phyloP scores from a whole-genome alignment of 2,329 filamentous ascomycete species.

The Colletotrichum liriopes region DNA sequence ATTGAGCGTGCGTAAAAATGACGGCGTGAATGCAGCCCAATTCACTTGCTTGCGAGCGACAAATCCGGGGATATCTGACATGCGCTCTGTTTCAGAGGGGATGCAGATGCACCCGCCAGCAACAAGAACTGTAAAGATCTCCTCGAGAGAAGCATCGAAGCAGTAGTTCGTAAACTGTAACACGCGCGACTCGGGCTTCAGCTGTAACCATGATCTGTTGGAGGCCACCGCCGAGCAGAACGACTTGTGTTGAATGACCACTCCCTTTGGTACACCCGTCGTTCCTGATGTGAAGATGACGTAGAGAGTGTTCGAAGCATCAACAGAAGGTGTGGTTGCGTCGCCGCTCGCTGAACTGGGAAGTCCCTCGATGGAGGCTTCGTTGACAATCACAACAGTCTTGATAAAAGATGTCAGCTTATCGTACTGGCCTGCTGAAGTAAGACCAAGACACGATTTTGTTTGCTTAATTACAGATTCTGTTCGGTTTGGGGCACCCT shows the following conservation, averaged over 20 bases:
- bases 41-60: constrained; percentile 67
- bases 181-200: constrained; percentile 8
- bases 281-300: constrained; percentile 70
- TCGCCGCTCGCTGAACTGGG: too few species aligned
- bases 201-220: constrained; percentile 31
- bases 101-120: constrained; percentile 60
- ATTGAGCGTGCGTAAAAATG: constrained; percentile 65
- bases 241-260: constrained; percentile 54
- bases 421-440: constrained; percentile 6
- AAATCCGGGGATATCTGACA: constrained; percentile 63
- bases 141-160: constrained; percentile 67
- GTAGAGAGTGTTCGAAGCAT: constrained; percentile 41
- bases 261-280: constrained; percentile 66
- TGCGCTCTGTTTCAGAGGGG: constrained; percentile 56
- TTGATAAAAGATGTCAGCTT: constrained; percentile 6
- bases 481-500: constrained; percentile 13
- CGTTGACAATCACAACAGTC: constrained; percentile 12
- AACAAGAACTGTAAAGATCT: constrained; percentile 67
- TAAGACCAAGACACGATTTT: constrained; percentile 7
- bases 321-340: background rate
- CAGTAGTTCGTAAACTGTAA: constrained; percentile 67
- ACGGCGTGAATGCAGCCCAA: constrained; percentile 71
- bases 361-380: background rate
- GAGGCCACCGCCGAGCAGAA: constrained; percentile 45
- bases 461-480: constrained; percentile 31